Evolutionary conservation across 169 alveolate genomes (phyloP), one percentile per base, ranked within the genome.

Genomic region (Plasmodium reichenowi): DNA sequence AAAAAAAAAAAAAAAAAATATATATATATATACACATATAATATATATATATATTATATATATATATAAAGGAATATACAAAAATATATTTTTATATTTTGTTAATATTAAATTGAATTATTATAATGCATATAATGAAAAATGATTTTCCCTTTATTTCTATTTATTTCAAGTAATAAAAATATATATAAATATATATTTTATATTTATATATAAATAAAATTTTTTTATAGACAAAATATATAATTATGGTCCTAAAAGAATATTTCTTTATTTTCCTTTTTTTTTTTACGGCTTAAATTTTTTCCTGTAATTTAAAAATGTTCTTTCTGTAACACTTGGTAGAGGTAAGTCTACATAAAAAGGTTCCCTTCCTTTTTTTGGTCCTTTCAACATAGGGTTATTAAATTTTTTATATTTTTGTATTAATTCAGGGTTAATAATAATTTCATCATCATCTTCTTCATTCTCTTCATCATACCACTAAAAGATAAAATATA

Each of bases 301-400:
- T 50, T 85, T 85, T 52, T 85, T 85, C 26, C 91, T 48, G 26
- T 85, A 85, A 70, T 85, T 85, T 85, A 85, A 58, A 85, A 85
- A 85, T 43, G 20, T 74, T 64, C 13, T 54, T 58, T 85, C 91
- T 29, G 68, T 85, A 20, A 56, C 52, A 52, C 91, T 85, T 2
- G 91, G 91, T 8, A 85, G 17, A 17, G 91, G 91, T 24, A 85
- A 54, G 12, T 85, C 91, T 8, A 85, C 86, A 50, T 85, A 85
- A 63, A 85, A 85, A n/a, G 91, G 91, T 20, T 85, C 91, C 20
- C 91, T 52, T 59, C 91, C 91, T 15, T 17, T 85, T 45, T 15
- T 70, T 1, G 91, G 91, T 3, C 91, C 91, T 13, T 52, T 9
- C 13, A 85, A 26, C 91, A 85, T 85, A 12, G 83, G 74, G 47